A percentile compares a stretch with the other conserved stretches of the same genome.
Evolutionary conservation across 2,329 filamentous ascomycete genomes (phyloP).

Genomic region (Cytospora paraplurivora): DNA sequence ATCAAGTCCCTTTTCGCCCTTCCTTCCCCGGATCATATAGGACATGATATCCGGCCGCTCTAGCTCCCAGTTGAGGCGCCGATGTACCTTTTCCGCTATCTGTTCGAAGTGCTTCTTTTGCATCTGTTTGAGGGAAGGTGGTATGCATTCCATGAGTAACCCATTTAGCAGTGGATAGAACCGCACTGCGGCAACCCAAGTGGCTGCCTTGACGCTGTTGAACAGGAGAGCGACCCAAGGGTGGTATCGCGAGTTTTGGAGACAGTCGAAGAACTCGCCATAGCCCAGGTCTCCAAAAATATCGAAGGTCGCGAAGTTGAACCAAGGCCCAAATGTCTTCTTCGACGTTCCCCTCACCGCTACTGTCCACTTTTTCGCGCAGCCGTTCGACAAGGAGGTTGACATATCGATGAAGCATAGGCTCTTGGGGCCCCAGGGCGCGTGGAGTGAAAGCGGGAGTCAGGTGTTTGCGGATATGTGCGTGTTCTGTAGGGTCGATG

Average conservation of each 20-base stretch:
- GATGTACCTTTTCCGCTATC: conserved; percentile 36
- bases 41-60: conserved; percentile 38
- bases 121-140: conserved; percentile 26
- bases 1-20: conserved; percentile 28
- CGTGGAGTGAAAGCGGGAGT: conserved; percentile 33
- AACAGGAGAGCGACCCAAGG: conserved; percentile 37
- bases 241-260: conserved; percentile 34
- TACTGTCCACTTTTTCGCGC: conserved; percentile 22
- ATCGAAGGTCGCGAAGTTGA: conserved; percentile 42
- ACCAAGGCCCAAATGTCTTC: conserved; percentile 32
- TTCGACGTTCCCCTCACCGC: neutral
- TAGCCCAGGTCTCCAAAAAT: conserved; percentile 48
- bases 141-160: conserved; percentile 8
- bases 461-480: conserved; percentile 33
- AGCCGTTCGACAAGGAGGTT: conserved; percentile 34
- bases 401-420: conserved; percentile 34
- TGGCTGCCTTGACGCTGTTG: conserved; percentile 33
- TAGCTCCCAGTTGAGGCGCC: conserved; percentile 34
- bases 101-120: conserved; percentile 32
- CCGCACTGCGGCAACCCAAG: conserved; percentile 30
- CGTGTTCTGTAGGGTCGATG: conserved; percentile 34
- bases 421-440: conserved; percentile 37
- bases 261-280: conserved; percentile 44
- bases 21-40: conserved; percentile 30
- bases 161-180: conserved; percentile 32